These are phyloP conservation scores for Cylindrotheca fusiformis DNA, from an alignment of 108 stramenopile genomes.

Conservation along the genomic window DNA sequence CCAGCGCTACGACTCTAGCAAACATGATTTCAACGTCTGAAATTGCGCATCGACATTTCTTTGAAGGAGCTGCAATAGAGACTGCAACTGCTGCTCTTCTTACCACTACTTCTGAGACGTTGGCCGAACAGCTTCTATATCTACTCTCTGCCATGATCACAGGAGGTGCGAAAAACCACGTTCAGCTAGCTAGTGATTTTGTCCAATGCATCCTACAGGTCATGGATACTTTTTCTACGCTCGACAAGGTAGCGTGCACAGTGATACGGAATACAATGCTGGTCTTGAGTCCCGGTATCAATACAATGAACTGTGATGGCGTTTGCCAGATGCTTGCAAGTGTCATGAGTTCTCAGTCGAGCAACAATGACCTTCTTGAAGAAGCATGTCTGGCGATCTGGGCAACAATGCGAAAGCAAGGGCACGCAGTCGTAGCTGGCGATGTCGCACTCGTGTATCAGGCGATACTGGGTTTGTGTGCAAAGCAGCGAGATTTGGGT, in stretches of 20 bases:
- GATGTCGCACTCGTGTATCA: conserved; percentile 4
- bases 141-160: conserved; percentile 8
- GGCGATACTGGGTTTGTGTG: conserved; percentile 20
- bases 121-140: conserved; percentile 1
- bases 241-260: conserved; percentile 1
- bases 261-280: conserved; percentile 10
- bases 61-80: background rate
- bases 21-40: background rate
- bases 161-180: background rate
- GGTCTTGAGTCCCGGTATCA: background rate
- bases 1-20: conserved; percentile 2
- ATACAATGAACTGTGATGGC: background rate
- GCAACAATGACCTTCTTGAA: background rate
- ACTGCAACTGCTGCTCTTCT: conserved; percentile 12
- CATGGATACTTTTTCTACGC: background rate
- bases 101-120: background rate
- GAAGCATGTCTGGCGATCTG: conserved; percentile 34
- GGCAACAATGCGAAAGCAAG: conserved; percentile 24
- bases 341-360: background rate
- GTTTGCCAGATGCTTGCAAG: conserved; percentile 3
- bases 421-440: background rate
- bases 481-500: conserved; percentile 11
- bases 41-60: background rate
- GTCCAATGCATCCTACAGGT: conserved; percentile 10
- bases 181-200: conserved; percentile 15